Evolutionary conservation across 2,329 filamentous ascomycete genomes (phyloP).

Genomic region (Fusarium solani-melongenae): DNA sequence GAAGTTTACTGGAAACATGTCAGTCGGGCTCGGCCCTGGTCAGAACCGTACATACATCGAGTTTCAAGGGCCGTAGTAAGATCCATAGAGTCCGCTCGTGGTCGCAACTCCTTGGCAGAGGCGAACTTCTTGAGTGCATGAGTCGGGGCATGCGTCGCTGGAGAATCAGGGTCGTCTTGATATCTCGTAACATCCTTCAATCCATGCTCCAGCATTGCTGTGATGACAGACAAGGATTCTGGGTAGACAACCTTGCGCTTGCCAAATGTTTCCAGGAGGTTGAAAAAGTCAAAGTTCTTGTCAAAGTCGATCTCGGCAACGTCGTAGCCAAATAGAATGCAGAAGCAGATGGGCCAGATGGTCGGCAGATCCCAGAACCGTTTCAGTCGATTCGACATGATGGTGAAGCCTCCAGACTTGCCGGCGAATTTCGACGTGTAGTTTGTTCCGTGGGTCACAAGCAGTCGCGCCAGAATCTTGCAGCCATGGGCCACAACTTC

Average conservation of each 20-base stretch:
- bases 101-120: conserved; percentile 38
- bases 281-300: conserved; percentile 78
- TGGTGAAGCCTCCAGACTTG: conserved; percentile 88
- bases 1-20: conserved; percentile 35
- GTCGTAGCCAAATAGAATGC: conserved; percentile 87
- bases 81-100: conserved; percentile 73
- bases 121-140: conserved; percentile 19
- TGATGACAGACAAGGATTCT: conserved; percentile 83
- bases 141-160: conserved; percentile 44
- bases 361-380: conserved; percentile 89
- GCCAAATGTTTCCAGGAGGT: conserved; percentile 79
- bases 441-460: conserved; percentile 82
- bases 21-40: not conserved
- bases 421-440: conserved; percentile 87
- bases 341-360: conserved; percentile 89
- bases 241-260: conserved; percentile 76
- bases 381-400: conserved; percentile 84
- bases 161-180: conserved; percentile 69
- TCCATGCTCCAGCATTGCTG: conserved; percentile 87
- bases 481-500: conserved; percentile 84
- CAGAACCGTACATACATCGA: conserved; percentile 55
- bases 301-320: conserved; percentile 80
- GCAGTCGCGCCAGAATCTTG: conserved; percentile 84
- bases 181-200: conserved; percentile 76
- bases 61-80: conserved; percentile 68